phyloP scores from a whole-genome alignment of 1,284 basidiomycete genomes.

The Bondarzewia mesenterica region DNA sequence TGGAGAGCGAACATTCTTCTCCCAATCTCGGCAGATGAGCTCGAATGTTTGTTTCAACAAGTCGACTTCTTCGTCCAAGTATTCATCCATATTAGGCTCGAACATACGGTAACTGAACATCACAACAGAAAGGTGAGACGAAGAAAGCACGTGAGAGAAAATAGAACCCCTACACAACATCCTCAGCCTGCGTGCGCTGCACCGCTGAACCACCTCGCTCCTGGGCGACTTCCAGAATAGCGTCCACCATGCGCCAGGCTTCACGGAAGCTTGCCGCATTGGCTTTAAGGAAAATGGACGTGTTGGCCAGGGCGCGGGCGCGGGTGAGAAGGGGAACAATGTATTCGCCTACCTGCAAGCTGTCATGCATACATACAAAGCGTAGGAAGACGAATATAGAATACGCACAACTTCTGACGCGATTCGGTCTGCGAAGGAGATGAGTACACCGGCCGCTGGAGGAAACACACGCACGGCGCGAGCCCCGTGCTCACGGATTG shows the following conservation, averaged over 20 bases:
- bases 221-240: conserved; percentile 47
- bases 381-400: conserved; percentile 5
- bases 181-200: conserved; percentile 49
- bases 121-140: background rate
- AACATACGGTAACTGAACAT: conserved; percentile 81
- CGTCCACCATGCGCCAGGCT: conserved; percentile 80
- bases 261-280: conserved; percentile 87
- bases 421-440: conserved; percentile 70
- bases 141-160: conserved; percentile 2
- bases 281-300: conserved; percentile 70
- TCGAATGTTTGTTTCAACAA: conserved; percentile 72
- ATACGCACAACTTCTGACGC: conserved; percentile 66
- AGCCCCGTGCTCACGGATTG: conserved; percentile 69
- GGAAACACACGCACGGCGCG: conserved; percentile 86
- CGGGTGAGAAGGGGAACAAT: conserved; percentile 70
- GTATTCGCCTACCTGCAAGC: conserved; percentile 75
- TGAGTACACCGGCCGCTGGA: conserved; percentile 58
- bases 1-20: conserved; percentile 43
- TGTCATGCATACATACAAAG: conserved; percentile 1
- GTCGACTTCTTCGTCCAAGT: conserved; percentile 90
- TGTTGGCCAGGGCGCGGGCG: conserved; percentile 68
- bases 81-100: conserved; percentile 93
- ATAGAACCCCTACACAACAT: conserved; percentile 58
- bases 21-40: conserved; percentile 74
- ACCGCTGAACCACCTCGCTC: conserved; percentile 17